phyloP scores from a whole-genome alignment of 2,329 filamentous ascomycete species.

The Parasarocladium wereldwijsianum region DNA sequence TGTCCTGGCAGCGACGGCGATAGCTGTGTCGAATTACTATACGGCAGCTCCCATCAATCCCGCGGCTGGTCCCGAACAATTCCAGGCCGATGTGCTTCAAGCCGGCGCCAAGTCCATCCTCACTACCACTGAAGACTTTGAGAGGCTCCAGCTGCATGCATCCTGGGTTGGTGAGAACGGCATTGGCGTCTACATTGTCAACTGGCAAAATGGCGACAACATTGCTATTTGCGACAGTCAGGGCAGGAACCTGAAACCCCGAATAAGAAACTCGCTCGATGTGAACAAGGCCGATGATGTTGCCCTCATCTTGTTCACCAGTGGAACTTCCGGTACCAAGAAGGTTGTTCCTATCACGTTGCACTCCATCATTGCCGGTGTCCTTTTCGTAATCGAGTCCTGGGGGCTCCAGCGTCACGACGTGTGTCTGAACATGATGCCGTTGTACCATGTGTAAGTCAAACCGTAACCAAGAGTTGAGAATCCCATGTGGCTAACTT shows the following conservation, averaged over 20 bases:
- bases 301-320: slow-evolving; percentile 39
- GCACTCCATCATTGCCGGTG: slow-evolving; percentile 33
- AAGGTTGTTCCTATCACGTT: slow-evolving; percentile 39
- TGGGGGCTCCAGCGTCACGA: slow-evolving; percentile 33
- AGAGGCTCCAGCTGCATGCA: slow-evolving; percentile 20
- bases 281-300: slow-evolving; percentile 29
- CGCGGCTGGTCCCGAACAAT: slow-evolving; percentile 31
- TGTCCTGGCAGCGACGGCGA: slow-evolving; percentile 31
- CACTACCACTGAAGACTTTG: slow-evolving; percentile 23
- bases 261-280: slow-evolving; percentile 9
- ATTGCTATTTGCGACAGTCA: slow-evolving; percentile 15
- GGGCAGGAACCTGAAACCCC: slow-evolving; percentile 6
- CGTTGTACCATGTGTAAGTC: slow-evolving; percentile 38
- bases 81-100: slow-evolving; percentile 33
- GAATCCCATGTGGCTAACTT: neutral
- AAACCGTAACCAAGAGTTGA: neutral
- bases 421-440: slow-evolving; percentile 44
- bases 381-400: slow-evolving; percentile 36
- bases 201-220: slow-evolving; percentile 20
- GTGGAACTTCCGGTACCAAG: slow-evolving; percentile 42
- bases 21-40: slow-evolving; percentile 34
- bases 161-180: slow-evolving; percentile 14
- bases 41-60: slow-evolving; percentile 37
- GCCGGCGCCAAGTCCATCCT: slow-evolving; percentile 30
- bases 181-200: slow-evolving; percentile 24